Base-by-base conservation (phyloP, 192 early-diverging fungal genomes). In the Podila minutissima region DNA sequence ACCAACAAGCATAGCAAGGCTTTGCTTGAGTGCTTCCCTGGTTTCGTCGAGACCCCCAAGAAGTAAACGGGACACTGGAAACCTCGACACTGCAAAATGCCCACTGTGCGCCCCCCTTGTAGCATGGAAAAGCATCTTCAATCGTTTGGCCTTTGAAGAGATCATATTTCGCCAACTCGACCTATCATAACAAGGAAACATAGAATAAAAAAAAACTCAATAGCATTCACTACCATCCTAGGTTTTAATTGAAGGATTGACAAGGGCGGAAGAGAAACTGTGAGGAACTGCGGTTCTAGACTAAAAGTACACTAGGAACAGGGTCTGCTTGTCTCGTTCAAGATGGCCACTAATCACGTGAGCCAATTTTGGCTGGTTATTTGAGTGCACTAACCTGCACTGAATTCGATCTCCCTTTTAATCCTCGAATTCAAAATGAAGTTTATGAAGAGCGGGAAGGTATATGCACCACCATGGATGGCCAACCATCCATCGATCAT, bases 11-110 rank as follows among this genome's bases (percentile, higher is more conserved):
- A 94, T 66, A 79, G 85, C 74, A 95, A 95, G 84, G 84, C 87
- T 11, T 66, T 95, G 49, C 78, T 87, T 65, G 91, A 93, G 4
- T 97, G 94, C 74, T 95, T 97, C 84, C 93, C 92, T n/a, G 88
- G 83, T 35, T 85, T 86, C 55, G 81, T 83, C 13, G 84, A 85
- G 76, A 74, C 70, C 9, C 66, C 77, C 70, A 81, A 81, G 77
- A 81, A 81, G 71, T 81, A 81, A 72, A 64, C 8, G 33, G 50
- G 20, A 35, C 7, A 61, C 41, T 17, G 41, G 41, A 4, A 46
- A 46, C 13, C 15, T 46, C 41, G 41, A 46, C 41, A 1, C 41
- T 17, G 15, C 41, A 46, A 46, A 13, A 1, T 17, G 41, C 41
- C 41, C 11, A 46, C 41, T 4, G 41, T 46, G 12, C 59, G 9